Conservation (phyloP, 176 grass and related monocot genomes). For the Zizania latifolia region DNA sequence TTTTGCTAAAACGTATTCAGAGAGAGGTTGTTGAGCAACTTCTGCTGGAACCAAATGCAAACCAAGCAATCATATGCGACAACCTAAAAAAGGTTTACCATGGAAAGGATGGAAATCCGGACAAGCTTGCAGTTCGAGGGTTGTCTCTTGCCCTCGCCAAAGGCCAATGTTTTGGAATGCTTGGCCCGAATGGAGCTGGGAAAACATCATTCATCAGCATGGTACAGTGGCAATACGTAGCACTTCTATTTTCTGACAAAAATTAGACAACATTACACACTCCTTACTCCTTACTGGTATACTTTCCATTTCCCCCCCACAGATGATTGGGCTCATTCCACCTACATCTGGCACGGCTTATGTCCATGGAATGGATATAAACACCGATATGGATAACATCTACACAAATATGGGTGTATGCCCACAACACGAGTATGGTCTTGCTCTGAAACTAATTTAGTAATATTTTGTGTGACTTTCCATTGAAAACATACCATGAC, state of each 20-base stretch:
- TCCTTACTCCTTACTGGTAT: background rate
- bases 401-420: constrained; percentile 95
- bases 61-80: constrained; percentile 61
- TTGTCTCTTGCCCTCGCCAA: constrained; percentile 87
- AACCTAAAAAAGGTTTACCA: constrained; percentile 78
- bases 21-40: constrained; percentile 67
- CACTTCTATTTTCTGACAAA: background rate
- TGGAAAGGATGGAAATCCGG: constrained; percentile 79
- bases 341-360: constrained; percentile 76
- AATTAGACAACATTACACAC: background rate
- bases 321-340: constrained; percentile 91
- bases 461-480: background rate
- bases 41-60: constrained; percentile 39
- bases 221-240: constrained; percentile 39
- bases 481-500: background rate
- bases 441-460: constrained; percentile 8
- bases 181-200: constrained; percentile 88
- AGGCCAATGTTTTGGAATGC: constrained; percentile 97
- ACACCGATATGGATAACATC: constrained; percentile 57
- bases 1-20: constrained; percentile 40
- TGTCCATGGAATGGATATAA: constrained; percentile 85
- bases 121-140: constrained; percentile 80
- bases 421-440: constrained; percentile 78
- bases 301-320: background rate
- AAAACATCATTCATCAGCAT: constrained; percentile 99